A percentile compares a stretch with the other conserved stretches of the same genome.
Conservation (phyloP, 179 eudicot species). For the Gypsophila paniculata region DNA sequence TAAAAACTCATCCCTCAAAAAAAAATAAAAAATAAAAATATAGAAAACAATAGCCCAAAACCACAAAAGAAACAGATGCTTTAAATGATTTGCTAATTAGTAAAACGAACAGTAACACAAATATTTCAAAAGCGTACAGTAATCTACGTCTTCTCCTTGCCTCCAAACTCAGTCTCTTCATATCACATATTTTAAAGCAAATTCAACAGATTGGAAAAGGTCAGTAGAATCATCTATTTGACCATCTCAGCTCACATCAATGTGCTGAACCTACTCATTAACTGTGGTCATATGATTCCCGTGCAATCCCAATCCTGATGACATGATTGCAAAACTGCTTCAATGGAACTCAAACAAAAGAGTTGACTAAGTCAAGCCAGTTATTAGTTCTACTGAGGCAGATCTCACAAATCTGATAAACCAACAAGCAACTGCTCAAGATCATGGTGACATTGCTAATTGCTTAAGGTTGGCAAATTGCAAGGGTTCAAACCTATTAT, state of each 20-base stretch:
- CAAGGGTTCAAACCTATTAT: neutral
- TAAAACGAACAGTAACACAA: neutral
- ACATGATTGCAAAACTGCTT: neutral
- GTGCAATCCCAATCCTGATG: neutral
- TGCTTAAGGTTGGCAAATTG: neutral
- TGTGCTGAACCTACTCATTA: slow-evolving; percentile 2
- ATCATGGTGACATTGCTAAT: neutral
- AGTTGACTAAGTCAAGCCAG: neutral
- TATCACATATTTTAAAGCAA: neutral
- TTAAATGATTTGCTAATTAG: neutral
- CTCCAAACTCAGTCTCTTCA: neutral
- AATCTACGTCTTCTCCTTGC: neutral
- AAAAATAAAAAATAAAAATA: too few relatives aligned
- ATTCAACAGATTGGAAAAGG: neutral
- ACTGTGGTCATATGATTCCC: neutral
- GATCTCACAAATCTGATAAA: neutral
- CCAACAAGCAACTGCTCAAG: neutral
- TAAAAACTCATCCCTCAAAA: neutral
- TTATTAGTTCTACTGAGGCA: neutral
- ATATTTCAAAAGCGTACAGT: neutral
- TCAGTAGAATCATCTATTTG: neutral
- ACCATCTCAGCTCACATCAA: neutral
- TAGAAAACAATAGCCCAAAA: neutral
- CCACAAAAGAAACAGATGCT: neutral
- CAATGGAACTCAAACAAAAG: neutral